Base-by-base conservation (phyloP, 148 eudicot genomes). In the Oxyria digyna region DNA sequence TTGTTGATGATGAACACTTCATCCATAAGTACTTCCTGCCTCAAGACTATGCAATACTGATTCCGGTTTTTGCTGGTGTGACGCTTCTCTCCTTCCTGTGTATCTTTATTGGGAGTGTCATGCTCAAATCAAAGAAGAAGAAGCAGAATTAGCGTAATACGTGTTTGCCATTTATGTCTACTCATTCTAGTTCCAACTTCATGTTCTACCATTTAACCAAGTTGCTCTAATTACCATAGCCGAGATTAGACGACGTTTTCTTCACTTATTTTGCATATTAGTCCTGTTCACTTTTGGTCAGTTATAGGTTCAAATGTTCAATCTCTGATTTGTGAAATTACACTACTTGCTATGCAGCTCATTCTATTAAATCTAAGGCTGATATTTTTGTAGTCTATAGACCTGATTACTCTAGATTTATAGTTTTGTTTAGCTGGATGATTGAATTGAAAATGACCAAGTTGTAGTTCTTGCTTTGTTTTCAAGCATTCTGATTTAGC, bases 41-140 rank as follows among this genome's bases (percentile, higher is more conserved):
- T 42, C 96, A 84, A 79, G 91, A 89, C 69, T 92, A 82, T 48
- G 94, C 98, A 9, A 78, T 89, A 75, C 83, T 89, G 69, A 79
- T 92, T 10, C 96, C 98, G n/a, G 89, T 89, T 26, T 80, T 74
- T 62, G 87, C 87, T 54, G 91, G 87, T 43, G 91, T 87, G 73
- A 49, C 77, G 8, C 88, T 89, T 65, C 79, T 85, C 41, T 81
- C 89, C 84, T 92, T 89, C 78, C 80, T 92, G 52, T 84, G 70
- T 18, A 72, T 85, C 69, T 91, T 91, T 71, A 75, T 91, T 76
- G 96, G 96, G 63, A 76, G 78, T 21, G 96, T 91, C 69, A 89
- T 81, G 91, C 85, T 91, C 73, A 91, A 91, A 74, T 88, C 96
- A 62, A 91, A 89, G 68, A 89, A 78, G 86, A 91, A 88, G 86